Evolutionary conservation across 306 rosid genomes (phyloP).

Genomic region (Ammopiptanthus mongolicus): DNA sequence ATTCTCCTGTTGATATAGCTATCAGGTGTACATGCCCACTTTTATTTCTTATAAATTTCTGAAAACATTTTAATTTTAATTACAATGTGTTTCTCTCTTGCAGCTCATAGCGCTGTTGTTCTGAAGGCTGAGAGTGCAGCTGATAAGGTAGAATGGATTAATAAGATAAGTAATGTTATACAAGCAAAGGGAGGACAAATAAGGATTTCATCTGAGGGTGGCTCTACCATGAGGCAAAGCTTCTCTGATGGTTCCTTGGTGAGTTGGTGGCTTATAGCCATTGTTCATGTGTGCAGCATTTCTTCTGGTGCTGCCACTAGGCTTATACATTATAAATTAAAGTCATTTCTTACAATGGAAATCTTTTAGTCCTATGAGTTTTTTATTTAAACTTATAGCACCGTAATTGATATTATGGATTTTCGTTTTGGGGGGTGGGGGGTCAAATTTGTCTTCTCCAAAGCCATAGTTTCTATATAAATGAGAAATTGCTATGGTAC

Average conservation of each 20-base stretch:
- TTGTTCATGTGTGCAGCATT: neutral
- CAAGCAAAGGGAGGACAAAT: slow-evolving; percentile 75
- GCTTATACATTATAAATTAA: neutral
- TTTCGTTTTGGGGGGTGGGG: neutral
- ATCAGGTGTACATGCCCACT: neutral
- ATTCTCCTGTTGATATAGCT: neutral
- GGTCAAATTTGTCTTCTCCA: neutral
- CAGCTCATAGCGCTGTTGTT: slow-evolving; percentile 81
- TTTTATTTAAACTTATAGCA: neutral
- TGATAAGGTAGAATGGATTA: slow-evolving; percentile 86
- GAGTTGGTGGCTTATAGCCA: slow-evolving; percentile 24
- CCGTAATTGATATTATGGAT: neutral
- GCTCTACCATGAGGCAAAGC: slow-evolving; percentile 68
- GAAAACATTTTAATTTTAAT: neutral
- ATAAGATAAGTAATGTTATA: slow-evolving; percentile 72
- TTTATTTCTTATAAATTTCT: neutral
- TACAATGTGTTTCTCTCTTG: slow-evolving; percentile 22
- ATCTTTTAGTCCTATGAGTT: neutral
- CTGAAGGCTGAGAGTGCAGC: slow-evolving; percentile 83
- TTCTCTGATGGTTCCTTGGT: slow-evolving; percentile 96
- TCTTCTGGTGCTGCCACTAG: slow-evolving; percentile 2
- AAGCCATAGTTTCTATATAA: neutral
- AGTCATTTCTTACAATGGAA: neutral
- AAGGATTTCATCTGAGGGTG: slow-evolving; percentile 63
- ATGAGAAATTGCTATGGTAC: too few species aligned